phyloP scores from a whole-genome alignment of 2,329 filamentous ascomycete species.

The Clathrospora elynae region DNA sequence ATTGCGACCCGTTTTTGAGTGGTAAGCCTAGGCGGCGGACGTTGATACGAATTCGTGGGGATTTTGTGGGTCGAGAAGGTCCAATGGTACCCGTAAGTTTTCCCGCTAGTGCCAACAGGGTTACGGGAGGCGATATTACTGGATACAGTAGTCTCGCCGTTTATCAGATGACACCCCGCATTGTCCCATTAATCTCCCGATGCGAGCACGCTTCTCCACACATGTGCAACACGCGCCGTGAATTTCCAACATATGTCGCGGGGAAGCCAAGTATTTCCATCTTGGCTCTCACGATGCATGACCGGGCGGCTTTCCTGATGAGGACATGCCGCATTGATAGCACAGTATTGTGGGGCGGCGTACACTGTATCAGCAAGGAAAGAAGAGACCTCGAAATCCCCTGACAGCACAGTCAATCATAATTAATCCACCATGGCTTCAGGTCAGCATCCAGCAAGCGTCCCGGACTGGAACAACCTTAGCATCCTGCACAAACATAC shows the following conservation, averaged over 20 bases:
- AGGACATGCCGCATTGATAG: slow-evolving; percentile 11
- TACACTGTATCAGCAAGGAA: slow-evolving; percentile 6
- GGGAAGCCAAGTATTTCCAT: slow-evolving; percentile 11
- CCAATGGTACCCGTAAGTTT: slow-evolving; percentile 3
- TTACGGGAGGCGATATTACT: slow-evolving; percentile 13
- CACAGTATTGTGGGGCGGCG: slow-evolving; percentile 6
- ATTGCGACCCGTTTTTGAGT: slow-evolving; percentile 11
- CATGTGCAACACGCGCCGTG: slow-evolving; percentile 11
- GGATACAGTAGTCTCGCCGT: slow-evolving; percentile 15
- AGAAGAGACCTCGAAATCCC: slow-evolving; percentile 1
- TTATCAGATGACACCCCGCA: slow-evolving; percentile 13
- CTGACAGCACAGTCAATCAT: slow-evolving; percentile 2
- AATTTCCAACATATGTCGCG: slow-evolving; percentile 15
- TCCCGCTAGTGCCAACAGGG: neutral
- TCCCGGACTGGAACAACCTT: slow-evolving; percentile 68
- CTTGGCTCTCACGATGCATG: slow-evolving; percentile 17
- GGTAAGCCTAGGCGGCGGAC: slow-evolving; percentile 8
- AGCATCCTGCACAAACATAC: slow-evolving; percentile 65
- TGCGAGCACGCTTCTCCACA: slow-evolving; percentile 10
- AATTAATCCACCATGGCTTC: slow-evolving; percentile 26
- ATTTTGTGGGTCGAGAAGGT: slow-evolving; percentile 15
- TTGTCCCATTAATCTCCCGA: slow-evolving; percentile 22
- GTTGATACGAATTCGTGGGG: slow-evolving; percentile 26
- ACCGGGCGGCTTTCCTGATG: slow-evolving; percentile 32
- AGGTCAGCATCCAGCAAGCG: slow-evolving; percentile 24